Evolutionary conservation across 1,284 basidiomycete genomes (phyloP).

Genomic region (Microstroma glucosiphilum): DNA sequence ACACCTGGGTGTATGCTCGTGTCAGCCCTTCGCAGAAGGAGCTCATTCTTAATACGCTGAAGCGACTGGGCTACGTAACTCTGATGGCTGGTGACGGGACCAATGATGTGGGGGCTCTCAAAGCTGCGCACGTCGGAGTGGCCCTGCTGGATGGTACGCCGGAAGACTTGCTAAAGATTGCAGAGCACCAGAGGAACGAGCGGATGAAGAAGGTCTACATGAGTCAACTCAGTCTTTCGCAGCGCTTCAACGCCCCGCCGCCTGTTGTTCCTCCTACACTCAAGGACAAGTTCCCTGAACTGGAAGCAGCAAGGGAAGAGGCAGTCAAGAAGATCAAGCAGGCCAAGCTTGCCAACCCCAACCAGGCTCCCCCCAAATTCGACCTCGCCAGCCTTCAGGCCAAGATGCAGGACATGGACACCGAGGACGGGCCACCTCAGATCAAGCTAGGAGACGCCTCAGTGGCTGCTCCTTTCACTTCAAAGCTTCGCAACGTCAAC

Average conservation of each 20-base stretch:
- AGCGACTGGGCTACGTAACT: constrained; percentile 45
- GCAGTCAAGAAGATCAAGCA: constrained; percentile 34
- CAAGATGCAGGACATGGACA: constrained; percentile 40
- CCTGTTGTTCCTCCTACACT: constrained; percentile 43
- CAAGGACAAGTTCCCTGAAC: constrained; percentile 41
- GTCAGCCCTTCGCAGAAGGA: constrained; percentile 50
- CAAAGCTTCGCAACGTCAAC: constrained; percentile 40
- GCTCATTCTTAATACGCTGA: constrained; percentile 45
- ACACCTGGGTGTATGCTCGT: constrained; percentile 49
- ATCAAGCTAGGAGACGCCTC: constrained; percentile 48
- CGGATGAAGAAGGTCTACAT: constrained; percentile 50
- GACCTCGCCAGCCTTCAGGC: constrained; percentile 42
- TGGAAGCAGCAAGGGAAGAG: constrained; percentile 46
- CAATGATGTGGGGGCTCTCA: constrained; percentile 50
- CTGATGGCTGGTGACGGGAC: constrained; percentile 51
- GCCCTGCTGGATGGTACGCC: constrained; percentile 48
- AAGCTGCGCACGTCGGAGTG: constrained; percentile 49
- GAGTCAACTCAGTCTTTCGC: constrained; percentile 39
- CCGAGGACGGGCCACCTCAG: constrained; percentile 50
- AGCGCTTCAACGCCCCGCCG: constrained; percentile 39
- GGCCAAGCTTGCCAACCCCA: constrained; percentile 29
- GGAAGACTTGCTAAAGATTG: constrained; percentile 46
- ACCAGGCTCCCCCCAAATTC: constrained; percentile 31
- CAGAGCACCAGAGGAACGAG: constrained; percentile 45
- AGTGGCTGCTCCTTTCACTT: constrained; percentile 49